phyloP scores from a whole-genome alignment of 2,329 filamentous ascomycete genomes.

The Teratosphaeria viscida region DNA sequence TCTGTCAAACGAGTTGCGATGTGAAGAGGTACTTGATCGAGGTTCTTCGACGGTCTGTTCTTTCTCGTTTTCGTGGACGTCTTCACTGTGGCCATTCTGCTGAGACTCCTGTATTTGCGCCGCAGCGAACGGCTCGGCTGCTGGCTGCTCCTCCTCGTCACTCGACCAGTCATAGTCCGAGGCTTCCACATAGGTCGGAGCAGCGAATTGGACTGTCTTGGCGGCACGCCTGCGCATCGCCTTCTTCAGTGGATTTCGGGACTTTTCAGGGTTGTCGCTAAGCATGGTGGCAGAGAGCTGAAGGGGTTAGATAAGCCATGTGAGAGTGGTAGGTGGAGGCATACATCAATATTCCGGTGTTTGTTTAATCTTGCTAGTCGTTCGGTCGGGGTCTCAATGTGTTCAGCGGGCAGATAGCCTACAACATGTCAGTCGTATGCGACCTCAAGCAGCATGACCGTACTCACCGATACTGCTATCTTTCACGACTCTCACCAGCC shows the following conservation, averaged over 20 bases:
- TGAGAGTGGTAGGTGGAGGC: slow-evolving; percentile 25
- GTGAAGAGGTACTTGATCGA: slow-evolving; percentile 13
- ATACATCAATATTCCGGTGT: slow-evolving; percentile 92
- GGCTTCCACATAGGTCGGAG: slow-evolving; percentile 79
- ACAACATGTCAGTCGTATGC: slow-evolving; percentile 1
- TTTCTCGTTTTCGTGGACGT: slow-evolving; percentile 13
- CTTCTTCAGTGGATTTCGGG: slow-evolving; percentile 72
- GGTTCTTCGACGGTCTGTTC: background rate
- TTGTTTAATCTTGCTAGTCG: slow-evolving; percentile 89
- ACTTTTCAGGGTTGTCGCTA: slow-evolving; percentile 64
- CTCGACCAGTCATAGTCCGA: slow-evolving; percentile 78
- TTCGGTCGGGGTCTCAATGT: slow-evolving; percentile 97
- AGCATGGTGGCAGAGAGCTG: slow-evolving; percentile 62
- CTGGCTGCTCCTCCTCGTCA: slow-evolving; percentile 45
- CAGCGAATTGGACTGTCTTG: slow-evolving; percentile 78
- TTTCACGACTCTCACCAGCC: slow-evolving; percentile 93
- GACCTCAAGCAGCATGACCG: background rate
- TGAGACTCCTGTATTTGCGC: slow-evolving; percentile 11
- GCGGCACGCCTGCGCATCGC: slow-evolving; percentile 71
- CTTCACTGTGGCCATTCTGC: slow-evolving; percentile 13
- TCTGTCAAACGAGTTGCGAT: slow-evolving; percentile 22
- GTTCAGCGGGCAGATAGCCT: slow-evolving; percentile 95
- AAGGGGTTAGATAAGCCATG: slow-evolving; percentile 17
- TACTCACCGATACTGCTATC: slow-evolving; percentile 78
- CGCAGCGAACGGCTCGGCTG: slow-evolving; percentile 17